These are phyloP conservation scores for Tylopilus felleus DNA, from an alignment of 768 basidiomycete genomes.

Conservation along the genomic window DNA sequence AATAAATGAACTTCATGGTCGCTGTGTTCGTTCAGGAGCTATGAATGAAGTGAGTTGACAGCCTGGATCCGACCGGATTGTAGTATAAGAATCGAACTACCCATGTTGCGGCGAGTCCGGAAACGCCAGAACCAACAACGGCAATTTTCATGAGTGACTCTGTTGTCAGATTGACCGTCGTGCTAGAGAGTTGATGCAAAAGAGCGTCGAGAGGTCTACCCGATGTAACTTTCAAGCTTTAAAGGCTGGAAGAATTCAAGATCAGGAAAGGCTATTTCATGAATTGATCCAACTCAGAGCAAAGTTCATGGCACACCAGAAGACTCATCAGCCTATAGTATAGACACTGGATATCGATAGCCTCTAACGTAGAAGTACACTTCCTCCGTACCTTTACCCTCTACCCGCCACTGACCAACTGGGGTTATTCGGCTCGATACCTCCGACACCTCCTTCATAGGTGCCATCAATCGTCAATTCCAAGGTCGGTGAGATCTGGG, in stretches of 20 bases:
- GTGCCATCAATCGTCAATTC: conserved; percentile 52
- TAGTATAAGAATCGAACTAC: conserved; percentile 32
- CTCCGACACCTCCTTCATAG: conserved; percentile 65
- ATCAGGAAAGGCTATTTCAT: neutral
- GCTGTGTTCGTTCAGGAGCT: conserved; percentile 72
- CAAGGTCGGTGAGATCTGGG: conserved; percentile 48
- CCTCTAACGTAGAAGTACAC: neutral
- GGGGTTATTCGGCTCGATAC: conserved; percentile 56
- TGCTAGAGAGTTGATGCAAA: neutral
- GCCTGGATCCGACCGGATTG: neutral
- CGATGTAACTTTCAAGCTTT: neutral
- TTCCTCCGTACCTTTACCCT: conserved; percentile 1
- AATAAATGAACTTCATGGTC: conserved; percentile 74
- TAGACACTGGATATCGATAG: neutral
- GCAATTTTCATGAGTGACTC: conserved; percentile 44
- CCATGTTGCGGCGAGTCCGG: conserved; percentile 77
- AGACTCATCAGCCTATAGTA: neutral
- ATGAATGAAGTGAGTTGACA: neutral
- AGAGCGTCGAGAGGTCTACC: too few relatives aligned
- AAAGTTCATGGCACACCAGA: neutral
- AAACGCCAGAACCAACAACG: conserved; percentile 74
- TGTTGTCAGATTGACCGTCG: neutral
- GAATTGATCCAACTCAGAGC: neutral
- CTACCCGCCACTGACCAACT: conserved; percentile 41
- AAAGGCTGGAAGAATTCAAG: neutral